These are phyloP conservation scores for Mucor velutinosus DNA, from an alignment of 371 early-diverging fungal genomes.

Conservation along the genomic window DNA sequence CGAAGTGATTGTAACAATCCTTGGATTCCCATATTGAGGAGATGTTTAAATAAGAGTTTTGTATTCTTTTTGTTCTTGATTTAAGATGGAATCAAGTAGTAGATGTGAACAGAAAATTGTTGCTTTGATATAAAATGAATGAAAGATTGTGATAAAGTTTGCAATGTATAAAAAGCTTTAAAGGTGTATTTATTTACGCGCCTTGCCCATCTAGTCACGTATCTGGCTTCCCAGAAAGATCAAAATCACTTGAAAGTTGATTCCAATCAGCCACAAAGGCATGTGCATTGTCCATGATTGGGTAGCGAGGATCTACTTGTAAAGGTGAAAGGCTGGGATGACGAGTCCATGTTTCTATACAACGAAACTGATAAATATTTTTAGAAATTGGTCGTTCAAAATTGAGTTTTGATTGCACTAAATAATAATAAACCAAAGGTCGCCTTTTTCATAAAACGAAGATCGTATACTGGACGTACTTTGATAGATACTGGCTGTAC, in stretches of 20 bases:
- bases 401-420: too few relatives aligned
- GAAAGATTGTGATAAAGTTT: too few relatives aligned
- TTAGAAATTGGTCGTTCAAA: too few relatives aligned
- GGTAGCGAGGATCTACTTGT: not conserved
- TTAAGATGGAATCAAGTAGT: not conserved
- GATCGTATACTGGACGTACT: too few relatives aligned
- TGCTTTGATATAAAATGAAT: not conserved
- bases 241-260: not conserved
- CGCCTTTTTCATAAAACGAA: too few relatives aligned
- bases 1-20: constrained; percentile 82
- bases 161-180: too few relatives aligned
- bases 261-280: not conserved
- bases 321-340: not conserved
- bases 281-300: not conserved
- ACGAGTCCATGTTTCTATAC: not conserved
- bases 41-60: not conserved
- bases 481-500: too few relatives aligned
- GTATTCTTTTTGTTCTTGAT: not conserved
- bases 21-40: constrained; percentile 78
- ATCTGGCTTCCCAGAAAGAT: not conserved
- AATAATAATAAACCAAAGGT: too few relatives aligned
- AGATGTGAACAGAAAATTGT: not conserved
- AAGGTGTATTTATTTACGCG: not conserved
- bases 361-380: too few relatives aligned
- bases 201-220: too few relatives aligned